These are phyloP conservation scores for Phytophthora agathidicida DNA, from an alignment of 352 stramenopile genomes.

Conservation along the genomic window DNA sequence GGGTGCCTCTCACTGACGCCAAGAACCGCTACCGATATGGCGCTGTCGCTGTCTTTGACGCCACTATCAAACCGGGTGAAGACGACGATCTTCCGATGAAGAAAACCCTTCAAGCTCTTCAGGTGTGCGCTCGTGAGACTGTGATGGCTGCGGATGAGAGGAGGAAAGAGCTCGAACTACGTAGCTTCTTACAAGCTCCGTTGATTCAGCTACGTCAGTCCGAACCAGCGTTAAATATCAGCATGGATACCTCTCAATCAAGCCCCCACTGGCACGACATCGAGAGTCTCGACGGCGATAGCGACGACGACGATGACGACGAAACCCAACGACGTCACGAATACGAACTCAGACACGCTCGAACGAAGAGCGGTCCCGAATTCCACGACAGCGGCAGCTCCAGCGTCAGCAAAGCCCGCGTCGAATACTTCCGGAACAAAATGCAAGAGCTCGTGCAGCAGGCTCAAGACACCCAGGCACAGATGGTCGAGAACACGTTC, in stretches of 20 bases:
- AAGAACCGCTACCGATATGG: conserved; percentile 53
- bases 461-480: conserved; percentile 71
- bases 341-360: conserved; percentile 17
- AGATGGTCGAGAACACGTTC: conserved; percentile 66
- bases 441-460: conserved; percentile 75
- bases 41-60: conserved; percentile 72
- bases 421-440: conserved; percentile 65
- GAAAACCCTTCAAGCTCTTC: conserved; percentile 34
- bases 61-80: conserved; percentile 34
- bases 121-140: conserved; percentile 40
- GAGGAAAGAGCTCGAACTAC: conserved; percentile 53
- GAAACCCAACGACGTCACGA: conserved; percentile 21
- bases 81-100: conserved; percentile 51
- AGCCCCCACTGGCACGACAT: conserved; percentile 15
- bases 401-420: conserved; percentile 12
- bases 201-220: conserved; percentile 54
- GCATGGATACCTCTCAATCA: conserved; percentile 25
- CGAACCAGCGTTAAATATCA: conserved; percentile 47
- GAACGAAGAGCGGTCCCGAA: conserved; percentile 12
- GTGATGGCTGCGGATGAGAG: conserved; percentile 50
- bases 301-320: conserved; percentile 27
- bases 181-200: conserved; percentile 56
- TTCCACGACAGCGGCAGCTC: conserved; percentile 2
- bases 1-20: conserved; percentile 59
- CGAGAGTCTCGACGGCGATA: conserved; percentile 31